A percentile compares a stretch with the other conserved stretches of the same genome.
These are phyloP conservation scores for Chlamydomonas sp. DNA, from an alignment of 139 green algal genomes.

Conservation along the genomic window DNA sequence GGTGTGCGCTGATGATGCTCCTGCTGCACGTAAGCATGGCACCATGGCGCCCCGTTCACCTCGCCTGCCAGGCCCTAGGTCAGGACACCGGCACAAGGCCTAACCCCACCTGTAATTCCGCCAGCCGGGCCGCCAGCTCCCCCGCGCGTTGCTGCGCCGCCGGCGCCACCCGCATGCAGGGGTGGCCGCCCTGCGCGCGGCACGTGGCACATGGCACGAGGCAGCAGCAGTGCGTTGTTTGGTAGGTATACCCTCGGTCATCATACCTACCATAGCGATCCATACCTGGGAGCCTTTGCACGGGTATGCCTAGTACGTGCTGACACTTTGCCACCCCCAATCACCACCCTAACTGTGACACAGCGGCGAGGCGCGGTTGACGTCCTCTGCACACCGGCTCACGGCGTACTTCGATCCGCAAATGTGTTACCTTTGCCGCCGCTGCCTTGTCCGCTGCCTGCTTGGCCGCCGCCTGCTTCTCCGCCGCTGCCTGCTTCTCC, in stretches of 20 bases:
- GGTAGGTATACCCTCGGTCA: no score
- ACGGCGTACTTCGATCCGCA: no score
- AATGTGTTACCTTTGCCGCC: neutral
- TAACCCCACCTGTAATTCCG: neutral
- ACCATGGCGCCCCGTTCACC: no score
- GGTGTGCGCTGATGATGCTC: no score
- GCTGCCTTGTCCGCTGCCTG: neutral
- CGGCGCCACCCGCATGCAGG: slow-evolving; percentile 3
- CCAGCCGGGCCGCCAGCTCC: neutral
- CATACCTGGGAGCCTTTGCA: neutral
- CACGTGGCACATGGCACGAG: no score
- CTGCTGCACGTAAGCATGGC: no score
- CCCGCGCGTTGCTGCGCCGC: neutral
- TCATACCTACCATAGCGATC: no score
- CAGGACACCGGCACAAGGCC: no score
- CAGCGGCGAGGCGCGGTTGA: neutral
- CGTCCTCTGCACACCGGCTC: no score
- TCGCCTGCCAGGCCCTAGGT: no score
- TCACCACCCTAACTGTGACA: neutral
- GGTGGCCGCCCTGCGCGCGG: neutral
- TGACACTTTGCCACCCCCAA: neutral
- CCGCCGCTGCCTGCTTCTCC: no score
- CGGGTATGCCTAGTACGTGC: neutral
- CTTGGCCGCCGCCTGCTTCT: neutral
- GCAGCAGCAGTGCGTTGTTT: no score